These are phyloP conservation scores for Torulaspora maleeae DNA, from an alignment of 805 yeast species.

Conservation along the genomic window DNA sequence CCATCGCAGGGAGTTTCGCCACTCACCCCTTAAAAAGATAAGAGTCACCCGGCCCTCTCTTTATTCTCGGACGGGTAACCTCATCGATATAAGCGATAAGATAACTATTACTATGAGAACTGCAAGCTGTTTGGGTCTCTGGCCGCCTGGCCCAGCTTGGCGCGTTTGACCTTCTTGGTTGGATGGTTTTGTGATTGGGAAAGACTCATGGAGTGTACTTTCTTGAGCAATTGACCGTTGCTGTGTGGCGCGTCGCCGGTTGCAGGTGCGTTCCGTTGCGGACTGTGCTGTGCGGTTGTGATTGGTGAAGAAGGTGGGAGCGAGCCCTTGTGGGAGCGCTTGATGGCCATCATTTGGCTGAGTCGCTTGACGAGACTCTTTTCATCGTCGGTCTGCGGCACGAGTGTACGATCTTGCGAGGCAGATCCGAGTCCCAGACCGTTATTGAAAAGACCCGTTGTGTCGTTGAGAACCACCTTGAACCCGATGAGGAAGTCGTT, in stretches of 20 bases:
- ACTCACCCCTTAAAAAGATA: slow-evolving; percentile 7
- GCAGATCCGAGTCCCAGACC: slow-evolving; percentile 33
- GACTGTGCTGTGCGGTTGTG: neutral
- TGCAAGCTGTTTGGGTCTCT: slow-evolving; percentile 20
- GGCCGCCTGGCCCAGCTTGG: slow-evolving; percentile 29
- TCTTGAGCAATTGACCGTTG: slow-evolving; percentile 18
- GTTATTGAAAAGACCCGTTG: slow-evolving; percentile 58
- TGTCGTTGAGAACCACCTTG: slow-evolving; percentile 49
- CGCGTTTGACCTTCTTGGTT: slow-evolving; percentile 30
- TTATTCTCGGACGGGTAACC: neutral
- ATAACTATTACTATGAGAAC: slow-evolving; percentile 13
- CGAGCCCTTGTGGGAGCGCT: slow-evolving; percentile 14
- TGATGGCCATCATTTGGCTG: slow-evolving; percentile 21
- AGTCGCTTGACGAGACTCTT: slow-evolving; percentile 19
- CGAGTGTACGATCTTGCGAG: slow-evolving; percentile 15
- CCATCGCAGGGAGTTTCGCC: slow-evolving; percentile 9
- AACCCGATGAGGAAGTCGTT: slow-evolving; percentile 52
- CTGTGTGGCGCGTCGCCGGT: slow-evolving; percentile 5
- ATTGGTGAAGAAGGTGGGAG: slow-evolving; percentile 8
- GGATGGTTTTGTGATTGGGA: slow-evolving; percentile 29
- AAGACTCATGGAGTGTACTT: slow-evolving; percentile 27
- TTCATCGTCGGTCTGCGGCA: slow-evolving; percentile 28
- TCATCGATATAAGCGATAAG: neutral
- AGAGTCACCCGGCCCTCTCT: neutral
- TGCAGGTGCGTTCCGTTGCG: neutral